A percentile compares a stretch with the other conserved stretches of the same genome.
Conservation (phyloP, 1,284 basidiomycete genomes). For the Ganoderma leucocontextum region DNA sequence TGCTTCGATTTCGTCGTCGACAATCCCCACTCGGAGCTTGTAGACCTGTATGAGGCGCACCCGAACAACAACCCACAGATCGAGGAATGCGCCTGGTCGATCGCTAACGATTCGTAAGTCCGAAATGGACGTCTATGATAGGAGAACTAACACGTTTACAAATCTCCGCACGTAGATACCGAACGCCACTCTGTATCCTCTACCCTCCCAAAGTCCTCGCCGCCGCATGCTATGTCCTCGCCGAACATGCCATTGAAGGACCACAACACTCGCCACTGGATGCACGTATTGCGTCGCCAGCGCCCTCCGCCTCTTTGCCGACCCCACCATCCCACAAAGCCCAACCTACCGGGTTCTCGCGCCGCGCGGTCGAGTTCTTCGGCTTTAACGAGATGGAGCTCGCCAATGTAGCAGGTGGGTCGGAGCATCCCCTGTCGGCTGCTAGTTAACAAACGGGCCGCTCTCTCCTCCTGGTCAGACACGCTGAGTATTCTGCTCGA, state of each 20-base stretch:
- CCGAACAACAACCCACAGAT: conserved; percentile 55
- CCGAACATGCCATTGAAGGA: conserved; percentile 74
- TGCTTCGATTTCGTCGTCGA: conserved; percentile 92
- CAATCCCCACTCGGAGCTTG: conserved; percentile 82
- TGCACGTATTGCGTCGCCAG: conserved; percentile 54
- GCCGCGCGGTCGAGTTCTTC: conserved; percentile 72
- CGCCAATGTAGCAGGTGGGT: conserved; percentile 63
- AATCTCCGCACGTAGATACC: conserved; percentile 56
- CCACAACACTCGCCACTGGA: conserved; percentile 76
- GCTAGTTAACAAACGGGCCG: conserved; percentile 7
- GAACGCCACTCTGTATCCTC: conserved; percentile 78
- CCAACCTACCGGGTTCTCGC: conserved; percentile 71
- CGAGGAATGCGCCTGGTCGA: conserved; percentile 82
- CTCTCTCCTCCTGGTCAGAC: conserved; percentile 51
- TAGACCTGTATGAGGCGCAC: conserved; percentile 67
- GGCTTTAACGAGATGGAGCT: conserved; percentile 67
- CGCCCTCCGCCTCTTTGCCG: conserved; percentile 42
- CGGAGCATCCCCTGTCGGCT: not conserved
- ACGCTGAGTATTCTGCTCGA: conserved; percentile 72
- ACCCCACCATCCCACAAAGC: conserved; percentile 77
- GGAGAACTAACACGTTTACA: not conserved
- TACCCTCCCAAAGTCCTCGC: conserved; percentile 74
- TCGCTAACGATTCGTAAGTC: conserved; percentile 85
- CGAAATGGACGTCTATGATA: not conserved
- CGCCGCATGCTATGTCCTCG: conserved; percentile 76